Conservation (phyloP, 2,329 filamentous ascomycete genomes). For the Fusarium coffeatum region DNA sequence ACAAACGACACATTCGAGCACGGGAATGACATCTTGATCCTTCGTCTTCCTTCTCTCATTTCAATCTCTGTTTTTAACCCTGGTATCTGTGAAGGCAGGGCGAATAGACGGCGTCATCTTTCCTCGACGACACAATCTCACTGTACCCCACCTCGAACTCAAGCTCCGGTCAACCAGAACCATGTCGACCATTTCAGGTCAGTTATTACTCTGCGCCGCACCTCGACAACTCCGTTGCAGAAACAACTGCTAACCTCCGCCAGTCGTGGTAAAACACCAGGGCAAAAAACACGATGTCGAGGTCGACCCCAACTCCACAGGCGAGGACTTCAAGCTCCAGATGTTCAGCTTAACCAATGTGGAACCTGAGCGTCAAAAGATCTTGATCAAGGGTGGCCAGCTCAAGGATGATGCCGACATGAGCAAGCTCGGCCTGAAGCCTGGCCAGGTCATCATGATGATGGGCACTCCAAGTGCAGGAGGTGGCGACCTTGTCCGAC, state of each 20-base stretch:
- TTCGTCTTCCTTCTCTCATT: slow-evolving; percentile 2
- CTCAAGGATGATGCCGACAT: slow-evolving; percentile 95
- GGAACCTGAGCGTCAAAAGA: slow-evolving; percentile 95
- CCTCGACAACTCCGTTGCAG: not conserved
- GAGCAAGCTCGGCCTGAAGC: slow-evolving; percentile 84
- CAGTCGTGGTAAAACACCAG: slow-evolving; percentile 93
- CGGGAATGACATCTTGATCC: not conserved
- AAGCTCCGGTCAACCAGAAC: slow-evolving; percentile 43
- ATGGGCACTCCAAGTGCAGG: slow-evolving; percentile 87
- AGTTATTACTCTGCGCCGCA: slow-evolving; percentile 41
- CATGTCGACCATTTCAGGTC: slow-evolving; percentile 69
- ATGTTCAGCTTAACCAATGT: slow-evolving; percentile 95
- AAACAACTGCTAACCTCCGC: slow-evolving; percentile 29
- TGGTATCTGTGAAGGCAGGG: not conserved
- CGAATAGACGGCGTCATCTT: not conserved
- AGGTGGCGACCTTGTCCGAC: slow-evolving; percentile 71
- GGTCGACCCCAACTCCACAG: slow-evolving; percentile 83
- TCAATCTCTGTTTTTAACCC: slow-evolving; percentile 4
- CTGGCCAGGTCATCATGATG: slow-evolving; percentile 92
- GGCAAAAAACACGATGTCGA: slow-evolving; percentile 97
- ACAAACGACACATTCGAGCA: slow-evolving; percentile 7
- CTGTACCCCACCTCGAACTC: slow-evolving; percentile 2
- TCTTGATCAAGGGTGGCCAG: slow-evolving; percentile 92
- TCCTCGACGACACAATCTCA: not conserved
- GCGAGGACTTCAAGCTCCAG: slow-evolving; percentile 95